Evolutionary conservation across 2,329 filamentous ascomycete genomes (phyloP), one percentile per base, ranked within the genome.

Genomic region (Alternaria postmessia): DNA sequence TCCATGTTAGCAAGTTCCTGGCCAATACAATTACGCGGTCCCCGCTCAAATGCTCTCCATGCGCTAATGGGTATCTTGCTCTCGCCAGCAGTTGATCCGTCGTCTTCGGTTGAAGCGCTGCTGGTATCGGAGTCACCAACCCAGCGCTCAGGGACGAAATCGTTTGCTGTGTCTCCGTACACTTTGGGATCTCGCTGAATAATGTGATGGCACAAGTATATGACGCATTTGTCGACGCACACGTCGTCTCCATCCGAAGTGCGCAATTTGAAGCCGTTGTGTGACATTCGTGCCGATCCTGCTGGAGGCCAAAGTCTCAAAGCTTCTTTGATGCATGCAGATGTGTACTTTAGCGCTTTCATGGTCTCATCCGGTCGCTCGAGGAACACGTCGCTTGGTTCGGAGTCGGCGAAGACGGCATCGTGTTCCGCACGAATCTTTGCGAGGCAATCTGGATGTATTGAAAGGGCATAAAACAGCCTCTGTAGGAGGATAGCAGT

Each of bases 1-100:
- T 88, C 86, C 4, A 85, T 71, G 66, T 83, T 81, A 2, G 82
- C 85, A 42, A 88, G 77, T 68, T 87, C 85, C 71, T 87, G 85
- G 0, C 85, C 86, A 39, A 88, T 85, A 66, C 87, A 89, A 58
- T 84, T 85, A 16, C 86, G 73, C 3, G 82, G 80, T 0, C 87
- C 87, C 48, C 82, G 78, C 66, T 85, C 84, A 69, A 89, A 89
- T 0, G 84, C 78, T 7, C 85, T 79, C 81, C 81, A 89, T 0
- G 85, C 84, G 54, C 64, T 82, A 76, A 62, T 28, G 66, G 79
- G 68, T 72, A 80, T 61, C 75, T 69, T 63, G 42, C 64, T 68
- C 3, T 57, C 61, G 26, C 63, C 62, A 3, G 54, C 47, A n/a
- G 60, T 54, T 5, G 51, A 49, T 3, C 49, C 57, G 12, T 62